Evolutionary conservation across 2,329 filamentous ascomycete species (phyloP), one percentile per base, ranked within the genome.

Genomic region (Trichoderma koningiopsis): DNA sequence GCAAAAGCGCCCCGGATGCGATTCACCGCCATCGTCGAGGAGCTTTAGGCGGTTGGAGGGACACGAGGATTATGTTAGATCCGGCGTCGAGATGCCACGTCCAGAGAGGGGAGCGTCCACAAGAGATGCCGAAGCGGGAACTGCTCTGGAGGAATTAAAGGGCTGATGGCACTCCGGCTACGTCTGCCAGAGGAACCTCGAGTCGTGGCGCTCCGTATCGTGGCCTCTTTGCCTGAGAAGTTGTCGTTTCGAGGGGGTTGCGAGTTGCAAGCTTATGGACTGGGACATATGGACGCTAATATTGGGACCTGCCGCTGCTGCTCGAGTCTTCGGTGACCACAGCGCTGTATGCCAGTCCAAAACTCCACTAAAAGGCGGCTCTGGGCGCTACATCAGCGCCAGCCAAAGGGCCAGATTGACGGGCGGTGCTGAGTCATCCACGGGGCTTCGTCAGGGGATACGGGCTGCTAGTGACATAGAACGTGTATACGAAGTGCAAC

Each of bases 1-100:
- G 93, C 91, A 81, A 99, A 97, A 77, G 95, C 96, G 82, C 92
- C 94, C 80, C 92, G 90, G 81, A 99, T 96, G 81, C 95, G 92
- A 84, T 96, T 98, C 80, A 98, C 95, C 79, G 96, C 95, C 93
- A 97, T 97, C 76, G 78, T 83, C 71, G 72, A 73, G 66, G 68
- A 68, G 55, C 40, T 57, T 71, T 63, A 65, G 71, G 53, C 64
- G 70, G 74, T 43, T 73, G 70, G 74, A 74, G 75, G 76, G 74
- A 74, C 73, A 76, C 60, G 72, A 71, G 64, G 70, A 72, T 70
- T 57, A 37, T 67, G 53, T 49, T 49, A 8, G 19, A 24, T 11
- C 11, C 47, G 47, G 47, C 43, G 43, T 49, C 22, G 31, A 56
- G 27, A 56, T 10, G 37, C 40, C 53, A 56, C 29, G 53, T 47